phyloP scores from a whole-genome alignment of 306 rosid genomes.

The cucumber (Cucumis sativus) region DNA sequence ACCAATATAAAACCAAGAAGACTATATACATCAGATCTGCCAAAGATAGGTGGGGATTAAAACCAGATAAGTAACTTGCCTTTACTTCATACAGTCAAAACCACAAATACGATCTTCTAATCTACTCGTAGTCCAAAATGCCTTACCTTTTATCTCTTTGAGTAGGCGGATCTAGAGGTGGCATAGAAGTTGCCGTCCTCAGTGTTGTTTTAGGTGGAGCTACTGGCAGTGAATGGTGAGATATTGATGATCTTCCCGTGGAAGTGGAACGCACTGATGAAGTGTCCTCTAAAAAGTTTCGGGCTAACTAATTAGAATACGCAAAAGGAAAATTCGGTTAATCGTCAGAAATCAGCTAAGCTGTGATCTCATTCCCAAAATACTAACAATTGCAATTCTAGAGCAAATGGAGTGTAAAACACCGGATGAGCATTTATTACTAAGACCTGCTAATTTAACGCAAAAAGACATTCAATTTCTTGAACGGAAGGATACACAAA shows the following conservation, averaged over 20 bases:
- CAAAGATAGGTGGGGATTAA: neutral
- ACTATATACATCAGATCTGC: neutral
- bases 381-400: neutral
- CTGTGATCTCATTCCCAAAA: neutral
- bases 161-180: conserved; percentile 42
- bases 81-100: neutral
- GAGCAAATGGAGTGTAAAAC: neutral
- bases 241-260: conserved; percentile 32
- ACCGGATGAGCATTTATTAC: neutral
- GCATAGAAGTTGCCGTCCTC: conserved; percentile 48
- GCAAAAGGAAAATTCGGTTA: conserved; percentile 8
- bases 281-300: conserved; percentile 34
- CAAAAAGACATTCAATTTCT: neutral
- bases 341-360: neutral
- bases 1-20: neutral
- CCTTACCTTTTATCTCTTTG: conserved; percentile 46
- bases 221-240: conserved; percentile 31
- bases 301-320: conserved; percentile 40
- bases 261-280: conserved; percentile 34
- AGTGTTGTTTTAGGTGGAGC: conserved; percentile 32
- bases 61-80: neutral
- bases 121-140: neutral
- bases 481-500: neutral
- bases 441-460: neutral
- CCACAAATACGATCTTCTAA: neutral